Base-by-base conservation (phyloP, 148 eudicot genomes). In the Suaeda aralocaspica region DNA sequence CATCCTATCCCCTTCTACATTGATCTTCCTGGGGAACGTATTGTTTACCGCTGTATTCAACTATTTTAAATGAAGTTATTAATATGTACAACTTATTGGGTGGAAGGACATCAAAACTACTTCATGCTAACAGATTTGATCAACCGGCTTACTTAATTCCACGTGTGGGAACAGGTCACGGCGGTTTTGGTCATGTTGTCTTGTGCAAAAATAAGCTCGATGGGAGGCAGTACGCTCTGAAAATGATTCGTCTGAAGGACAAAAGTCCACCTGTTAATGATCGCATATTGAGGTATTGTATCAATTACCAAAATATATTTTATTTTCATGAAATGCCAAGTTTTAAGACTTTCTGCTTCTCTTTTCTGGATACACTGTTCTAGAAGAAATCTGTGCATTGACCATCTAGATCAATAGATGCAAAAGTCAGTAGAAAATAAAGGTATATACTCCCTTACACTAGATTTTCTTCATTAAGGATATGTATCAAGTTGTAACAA, bases 131-230 rank as follows among this genome's bases (percentile, higher is more conserved):
- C 18, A 57, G 21, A 48, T 33, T 66, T 66, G 21, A 26, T 12
- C 36, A 30, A 21, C 61, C 39, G 55, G 41, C 75, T 77, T 72
- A 71, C 39, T 25, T 50, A 18, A 41, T 64, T 72, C 33, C 41
- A 28, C 55, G n/a, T 77, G 42, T 59, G 68, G 64, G 42, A 77
- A 56, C 79, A 94, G 98, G 98, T 64, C 97, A 81, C 45, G 98
- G 98, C 48, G 98, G 98, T 52, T 94, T 91, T 67, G 98, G 98
- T 56, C 92, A 87, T 72, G 98, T 94, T 74, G 91, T 91, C 66
- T 65, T 94, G 72, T 91, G 98, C 91, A 89, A 87, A 77, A 94
- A 94, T 82, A 94, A 94, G 84, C 79, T 91, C 66, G 97, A 94
- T 65, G 98, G 97, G 68, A 84, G 98, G 80, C 96, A 91, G 49